phyloP scores from a whole-genome alignment of 768 basidiomycete genomes.

The Russula olivacea region DNA sequence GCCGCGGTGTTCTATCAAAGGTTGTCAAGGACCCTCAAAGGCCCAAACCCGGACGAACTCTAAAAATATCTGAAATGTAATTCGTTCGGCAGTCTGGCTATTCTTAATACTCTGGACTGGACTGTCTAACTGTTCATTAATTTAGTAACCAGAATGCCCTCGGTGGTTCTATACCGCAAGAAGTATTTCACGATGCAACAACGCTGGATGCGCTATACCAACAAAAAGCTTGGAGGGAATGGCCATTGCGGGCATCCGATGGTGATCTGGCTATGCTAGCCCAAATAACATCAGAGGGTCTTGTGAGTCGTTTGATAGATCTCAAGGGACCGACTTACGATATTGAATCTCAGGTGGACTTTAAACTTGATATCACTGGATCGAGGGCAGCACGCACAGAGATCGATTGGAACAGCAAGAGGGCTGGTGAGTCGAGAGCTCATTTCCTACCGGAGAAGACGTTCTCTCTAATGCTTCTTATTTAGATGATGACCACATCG shows the following conservation, averaged over 20 bases:
- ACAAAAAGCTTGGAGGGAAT: conserved; percentile 58
- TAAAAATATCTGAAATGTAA: conserved; percentile 72
- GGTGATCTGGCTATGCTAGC: conserved; percentile 75
- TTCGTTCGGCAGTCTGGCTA: conserved; percentile 16
- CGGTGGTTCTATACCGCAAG: conserved; percentile 55
- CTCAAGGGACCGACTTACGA: conserved; percentile 4
- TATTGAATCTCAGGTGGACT: conserved; percentile 49
- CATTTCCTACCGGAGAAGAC: not conserved
- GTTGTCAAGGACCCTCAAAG: conserved; percentile 56
- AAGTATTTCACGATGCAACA: conserved; percentile 67
- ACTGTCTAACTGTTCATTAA: not conserved
- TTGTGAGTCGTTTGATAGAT: conserved; percentile 38
- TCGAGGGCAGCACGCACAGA: conserved; percentile 48
- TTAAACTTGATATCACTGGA: conserved; percentile 61
- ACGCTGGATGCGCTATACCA: conserved; percentile 52
- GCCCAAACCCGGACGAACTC: conserved; percentile 61
- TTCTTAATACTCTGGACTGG: not conserved
- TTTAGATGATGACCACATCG: conserved; percentile 79
- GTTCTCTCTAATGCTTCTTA: conserved; percentile 1
- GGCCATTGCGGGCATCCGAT: conserved; percentile 74
- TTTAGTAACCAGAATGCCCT: conserved; percentile 61
- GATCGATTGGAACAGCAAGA: conserved; percentile 85
- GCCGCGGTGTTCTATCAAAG: conserved; percentile 62
- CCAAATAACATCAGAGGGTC: conserved; percentile 76
- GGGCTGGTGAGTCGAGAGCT: conserved; percentile 52